Evolutionary conservation across 352 stramenopile genomes (phyloP).

Genomic region (Phytophthora megakarya): DNA sequence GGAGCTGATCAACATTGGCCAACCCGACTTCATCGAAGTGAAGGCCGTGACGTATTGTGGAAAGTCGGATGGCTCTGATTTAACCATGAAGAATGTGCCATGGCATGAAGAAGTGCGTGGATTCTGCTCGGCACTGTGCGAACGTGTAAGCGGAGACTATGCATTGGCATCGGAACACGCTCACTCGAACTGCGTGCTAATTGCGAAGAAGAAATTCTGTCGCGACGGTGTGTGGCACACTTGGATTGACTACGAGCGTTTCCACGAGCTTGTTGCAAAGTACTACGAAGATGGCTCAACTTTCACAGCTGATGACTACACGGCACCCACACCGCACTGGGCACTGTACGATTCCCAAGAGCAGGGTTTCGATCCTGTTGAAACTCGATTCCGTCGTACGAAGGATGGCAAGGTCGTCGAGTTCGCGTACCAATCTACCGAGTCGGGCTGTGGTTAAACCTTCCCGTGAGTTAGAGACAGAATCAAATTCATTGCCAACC

Average conservation of each 20-base stretch:
- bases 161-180: conserved; percentile 95
- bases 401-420: conserved; percentile 89
- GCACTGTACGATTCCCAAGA: conserved; percentile 95
- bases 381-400: conserved; percentile 89
- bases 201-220: conserved; percentile 92
- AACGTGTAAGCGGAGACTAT: conserved; percentile 88
- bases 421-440: conserved; percentile 82
- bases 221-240: conserved; percentile 95
- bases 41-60: conserved; percentile 99
- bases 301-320: conserved; percentile 96
- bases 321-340: conserved; percentile 94
- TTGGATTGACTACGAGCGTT: conserved; percentile 99
- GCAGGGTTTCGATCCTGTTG: conserved; percentile 96
- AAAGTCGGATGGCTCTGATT: conserved; percentile 96
- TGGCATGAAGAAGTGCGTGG: conserved; percentile 97
- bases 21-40: conserved; percentile 95
- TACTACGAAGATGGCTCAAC: conserved; percentile 82
- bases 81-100: conserved; percentile 98
- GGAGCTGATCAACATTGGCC: conserved; percentile 91
- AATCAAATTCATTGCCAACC: conserved; percentile 18
- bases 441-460: conserved; percentile 81
- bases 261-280: conserved; percentile 87
- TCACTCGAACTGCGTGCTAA: conserved; percentile 96
- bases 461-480: conserved; percentile 9
- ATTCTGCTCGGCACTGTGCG: conserved; percentile 87